A percentile compares a stretch with the other conserved stretches of the same genome.
phyloP scores from a whole-genome alignment of 2,329 filamentous ascomycete genomes.

The Rhytidhysteron rufulum region DNA sequence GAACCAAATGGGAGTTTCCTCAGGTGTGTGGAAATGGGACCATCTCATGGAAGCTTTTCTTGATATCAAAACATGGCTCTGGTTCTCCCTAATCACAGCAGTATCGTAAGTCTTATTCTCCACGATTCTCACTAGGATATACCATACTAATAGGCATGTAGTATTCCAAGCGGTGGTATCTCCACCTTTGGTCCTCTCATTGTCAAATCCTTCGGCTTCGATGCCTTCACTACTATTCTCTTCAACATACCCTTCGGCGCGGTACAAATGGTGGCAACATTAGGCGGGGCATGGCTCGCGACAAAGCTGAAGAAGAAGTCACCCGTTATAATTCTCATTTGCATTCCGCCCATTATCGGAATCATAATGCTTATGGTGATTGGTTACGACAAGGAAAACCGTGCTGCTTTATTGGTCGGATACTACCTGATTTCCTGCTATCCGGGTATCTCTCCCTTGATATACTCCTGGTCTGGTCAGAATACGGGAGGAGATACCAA shows the following conservation, averaged over 20 bases:
- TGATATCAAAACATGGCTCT: constrained; percentile 59
- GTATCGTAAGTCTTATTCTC: constrained; percentile 51
- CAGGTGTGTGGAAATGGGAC: constrained; percentile 63
- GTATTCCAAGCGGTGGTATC: constrained; percentile 41
- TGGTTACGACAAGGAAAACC: constrained; percentile 56
- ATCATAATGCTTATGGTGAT: constrained; percentile 55
- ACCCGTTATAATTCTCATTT: no score
- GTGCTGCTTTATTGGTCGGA: constrained; percentile 58
- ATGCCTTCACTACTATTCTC: constrained; percentile 58
- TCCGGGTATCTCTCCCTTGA: not conserved
- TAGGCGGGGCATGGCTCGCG: no score
- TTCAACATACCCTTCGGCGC: constrained; percentile 64
- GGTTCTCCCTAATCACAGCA: constrained; percentile 53
- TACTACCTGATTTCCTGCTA: constrained; percentile 64
- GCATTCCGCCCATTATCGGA: no score
- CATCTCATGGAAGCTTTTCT: constrained; percentile 60
- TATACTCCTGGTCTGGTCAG: not conserved
- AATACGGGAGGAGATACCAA: constrained; percentile 51
- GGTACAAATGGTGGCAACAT: no score
- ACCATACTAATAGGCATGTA: not conserved
- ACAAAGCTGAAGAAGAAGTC: no score
- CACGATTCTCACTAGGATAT: no score
- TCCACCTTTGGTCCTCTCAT: constrained; percentile 60
- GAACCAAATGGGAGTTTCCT: constrained; percentile 73
- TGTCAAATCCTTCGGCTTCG: constrained; percentile 63